Base-by-base conservation (phyloP, 2,329 filamentous ascomycete genomes). In the Catunica adiposa region DNA sequence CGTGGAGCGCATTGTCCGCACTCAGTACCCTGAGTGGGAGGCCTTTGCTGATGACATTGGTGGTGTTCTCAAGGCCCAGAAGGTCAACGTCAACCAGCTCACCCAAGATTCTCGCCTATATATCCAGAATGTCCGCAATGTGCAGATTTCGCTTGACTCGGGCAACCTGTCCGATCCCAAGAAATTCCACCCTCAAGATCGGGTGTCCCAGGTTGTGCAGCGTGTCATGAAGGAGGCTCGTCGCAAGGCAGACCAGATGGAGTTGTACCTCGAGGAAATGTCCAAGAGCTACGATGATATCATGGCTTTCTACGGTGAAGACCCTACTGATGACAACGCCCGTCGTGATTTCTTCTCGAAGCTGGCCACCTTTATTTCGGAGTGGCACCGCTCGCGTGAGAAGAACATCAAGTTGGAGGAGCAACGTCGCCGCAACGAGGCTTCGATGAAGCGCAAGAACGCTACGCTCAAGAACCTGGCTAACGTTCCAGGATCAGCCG, bases 171-270 rank as follows among this genome's bases (percentile, higher is more conserved):
- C 88, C 66, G 92, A 98, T 66, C 85, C 90, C 47, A 96, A 92
- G 75, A 94, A 90, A 64, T 98, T 98, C 75, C 92, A 98, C 66
- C 90, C 92, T 17, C 87, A 97, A 69, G 92, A 98, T 68, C 86
- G 92, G 59, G 89, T 97, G 46, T 85, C 84, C 60, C 86, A 94
- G 69, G 77, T 97, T 34, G 89, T 95, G 56, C 88, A 95, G 69
- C 78, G 90, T 53, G 83, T 79, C 61, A 97, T 98, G 90, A 97
- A 96, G 72, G 92, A 98, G 62, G 92, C 92, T 20, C 76, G 92
- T 60, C 79, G 90, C 63, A 98, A 97, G 73, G 89, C 92, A 1
- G 90, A 96, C 68, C 92, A 97, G 71, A 85, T 97, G 82, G 79
- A 87, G 65, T 73, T 97, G 22, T 96, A 94, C 67, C 73, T 97